Percentiles rank a stretch among this genome's conserved stretches.
These are phyloP conservation scores for Epichloe gansuensis DNA, from an alignment of 2,329 filamentous ascomycete genomes.

Conservation along the genomic window DNA sequence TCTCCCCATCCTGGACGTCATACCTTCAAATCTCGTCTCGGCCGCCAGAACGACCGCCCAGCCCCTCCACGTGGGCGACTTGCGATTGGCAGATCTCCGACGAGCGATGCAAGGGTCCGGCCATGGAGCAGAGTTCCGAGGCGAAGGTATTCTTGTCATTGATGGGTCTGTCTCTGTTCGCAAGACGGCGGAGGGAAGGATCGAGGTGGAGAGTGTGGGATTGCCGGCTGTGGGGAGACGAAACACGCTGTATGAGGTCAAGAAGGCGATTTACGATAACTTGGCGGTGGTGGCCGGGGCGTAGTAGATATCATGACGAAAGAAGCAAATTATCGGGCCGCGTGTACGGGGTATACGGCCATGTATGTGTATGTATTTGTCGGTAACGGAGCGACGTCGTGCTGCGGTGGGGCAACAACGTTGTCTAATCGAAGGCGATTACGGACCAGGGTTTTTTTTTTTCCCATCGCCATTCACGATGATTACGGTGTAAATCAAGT, in stretches of 20 bases:
- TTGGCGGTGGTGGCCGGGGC: conserved; percentile 78
- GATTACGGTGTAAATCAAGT: no score
- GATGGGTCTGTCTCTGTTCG: conserved; percentile 80
- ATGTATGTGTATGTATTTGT: no score
- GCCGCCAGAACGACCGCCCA: conserved; percentile 67
- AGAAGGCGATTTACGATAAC: conserved; percentile 84
- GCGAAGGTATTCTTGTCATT: conserved; percentile 82
- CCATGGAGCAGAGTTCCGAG: conserved; percentile 82
- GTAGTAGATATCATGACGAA: conserved; percentile 16
- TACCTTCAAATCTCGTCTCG: conserved; percentile 50
- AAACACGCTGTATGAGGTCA: conserved; percentile 76
- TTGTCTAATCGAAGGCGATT: no score
- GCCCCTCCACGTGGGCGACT: conserved; percentile 86
- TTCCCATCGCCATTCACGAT: no score
- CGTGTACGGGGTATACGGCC: no score
- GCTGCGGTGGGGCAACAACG: no score
- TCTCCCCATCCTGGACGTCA: conserved; percentile 40
- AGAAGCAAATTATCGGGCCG: no score
- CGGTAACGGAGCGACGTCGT: no score
- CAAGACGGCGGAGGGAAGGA: conserved; percentile 75
- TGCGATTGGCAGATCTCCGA: conserved; percentile 77
- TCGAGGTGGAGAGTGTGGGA: conserved; percentile 75
- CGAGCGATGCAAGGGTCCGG: conserved; percentile 71
- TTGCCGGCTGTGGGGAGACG: conserved; percentile 24
- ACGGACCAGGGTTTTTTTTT: no score